Evolutionary conservation across 805 yeast species (phyloP).

Genomic region (Aciculoconidium aculeatum): DNA sequence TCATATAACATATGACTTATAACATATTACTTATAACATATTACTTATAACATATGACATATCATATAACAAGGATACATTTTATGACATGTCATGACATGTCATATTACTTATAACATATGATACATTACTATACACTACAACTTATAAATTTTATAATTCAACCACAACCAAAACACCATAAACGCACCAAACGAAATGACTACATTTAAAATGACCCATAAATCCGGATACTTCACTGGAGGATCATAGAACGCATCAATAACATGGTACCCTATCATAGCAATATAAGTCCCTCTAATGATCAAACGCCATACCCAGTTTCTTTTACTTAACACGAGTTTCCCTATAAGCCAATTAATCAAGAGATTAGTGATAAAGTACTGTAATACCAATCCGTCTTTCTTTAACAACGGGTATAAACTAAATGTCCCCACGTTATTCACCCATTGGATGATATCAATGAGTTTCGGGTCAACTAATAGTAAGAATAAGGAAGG

Average conservation of each 20-base stretch:
- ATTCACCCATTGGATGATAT: conserved; percentile 81
- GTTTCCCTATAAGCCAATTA: conserved; percentile 68
- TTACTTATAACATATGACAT: no score
- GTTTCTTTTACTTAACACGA: conserved; percentile 10
- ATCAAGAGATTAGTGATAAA: conserved; percentile 51
- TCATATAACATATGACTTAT: no score
- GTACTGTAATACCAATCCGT: conserved; percentile 70
- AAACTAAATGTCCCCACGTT: conserved; percentile 80
- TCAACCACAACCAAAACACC: conserved; percentile 78
- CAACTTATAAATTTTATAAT: no score
- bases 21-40: no score
- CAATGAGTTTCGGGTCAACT: conserved; percentile 51
- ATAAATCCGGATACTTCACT: conserved; percentile 66
- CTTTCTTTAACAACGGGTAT: conserved; percentile 74
- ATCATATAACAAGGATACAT: no score
- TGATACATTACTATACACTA: no score
- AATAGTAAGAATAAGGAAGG: conserved; percentile 71
- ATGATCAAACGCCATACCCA: conserved; percentile 23
- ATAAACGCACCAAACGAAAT: conserved; percentile 72
- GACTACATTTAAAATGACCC: conserved; percentile 72
- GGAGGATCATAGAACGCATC: conserved; percentile 55
- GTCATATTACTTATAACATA: no score
- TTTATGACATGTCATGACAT: no score
- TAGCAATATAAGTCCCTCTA: conserved; percentile 32
- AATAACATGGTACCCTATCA: conserved; percentile 45